Evolutionary conservation across 1,284 basidiomycete genomes (phyloP), one percentile per base, ranked within the genome.

Genomic region (Fomitopsis betulina): DNA sequence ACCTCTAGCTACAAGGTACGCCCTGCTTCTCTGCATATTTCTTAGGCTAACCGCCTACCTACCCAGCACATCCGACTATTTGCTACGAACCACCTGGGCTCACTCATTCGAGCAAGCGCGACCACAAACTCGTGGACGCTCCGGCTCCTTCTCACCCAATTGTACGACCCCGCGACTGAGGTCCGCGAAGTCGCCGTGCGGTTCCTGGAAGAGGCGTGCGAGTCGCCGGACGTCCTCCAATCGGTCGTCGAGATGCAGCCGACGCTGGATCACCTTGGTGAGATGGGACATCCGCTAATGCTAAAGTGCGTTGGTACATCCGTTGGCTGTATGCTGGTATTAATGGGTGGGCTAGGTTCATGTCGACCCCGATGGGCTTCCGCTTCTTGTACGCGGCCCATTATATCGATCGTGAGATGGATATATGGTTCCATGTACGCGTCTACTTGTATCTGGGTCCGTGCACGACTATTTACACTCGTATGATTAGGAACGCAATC

Each of bases 181-280:
- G 94, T 99, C 5, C 92, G 93, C 65, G 89, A 94, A 73, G 80
- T 92, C 60, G 95, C 96, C 1, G 92, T 96, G 19, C 86, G 87
- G 59, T 91, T 91, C 65, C 79, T 99, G 6, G 91, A 96, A 70
- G 92, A 94, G 65, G 94, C 89, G 0, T 99, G 96, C 69, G 87
- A 92, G 63, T 85, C 89, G 19, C 85, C 87, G 61, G 87, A 89
- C 42, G 85, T 93, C 19, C 79, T 99, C 35, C 90, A 96, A 68
- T 82, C 92, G 59, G 94, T 99, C 2, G 95, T 99, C 1, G 87
- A 93, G 68, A 91, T 98, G 86, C 88, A 94, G 62, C 97, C 97
- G 0, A 93, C 89, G 1, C 81, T 98, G 71, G 95, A 98, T 66
- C 95, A 99, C 75, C 79, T 99, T 1, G 96, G 95, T 5, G 93